Conservation (phyloP, 768 basidiomycete genomes). For the Tricholomella constricta region DNA sequence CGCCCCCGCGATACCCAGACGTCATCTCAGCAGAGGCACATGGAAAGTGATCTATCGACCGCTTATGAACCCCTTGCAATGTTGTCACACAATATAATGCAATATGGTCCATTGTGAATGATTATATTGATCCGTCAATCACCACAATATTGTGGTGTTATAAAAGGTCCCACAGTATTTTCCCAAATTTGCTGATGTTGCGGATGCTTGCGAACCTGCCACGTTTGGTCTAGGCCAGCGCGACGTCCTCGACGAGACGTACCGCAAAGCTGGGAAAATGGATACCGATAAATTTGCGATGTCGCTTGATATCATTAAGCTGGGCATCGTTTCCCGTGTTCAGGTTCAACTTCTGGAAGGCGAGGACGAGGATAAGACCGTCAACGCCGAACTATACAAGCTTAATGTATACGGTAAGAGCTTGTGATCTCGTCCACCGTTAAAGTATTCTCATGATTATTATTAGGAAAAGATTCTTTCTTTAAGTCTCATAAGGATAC, state of each 20-base stretch:
- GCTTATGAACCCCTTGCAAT: too few species aligned
- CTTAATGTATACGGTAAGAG: constrained; percentile 40
- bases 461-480: constrained; percentile 41
- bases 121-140: too few species aligned
- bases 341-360: constrained; percentile 14
- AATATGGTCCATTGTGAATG: too few species aligned
- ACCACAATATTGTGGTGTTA: too few species aligned
- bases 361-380: constrained; percentile 14
- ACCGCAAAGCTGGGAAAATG: constrained; percentile 50
- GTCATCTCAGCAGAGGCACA: too few species aligned
- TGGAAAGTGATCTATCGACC: too few species aligned
- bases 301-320: constrained; percentile 25
- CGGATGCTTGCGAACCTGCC: constrained; percentile 38
- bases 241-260: constrained; percentile 44
- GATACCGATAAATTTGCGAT: constrained; percentile 36
- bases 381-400: constrained; percentile 35
- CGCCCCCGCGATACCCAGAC: too few species aligned
- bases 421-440: not conserved
- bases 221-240: constrained; percentile 39
- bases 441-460: not conserved
- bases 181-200: too few species aligned
- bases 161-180: too few species aligned
- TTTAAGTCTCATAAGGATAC: constrained; percentile 56
- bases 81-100: too few species aligned
- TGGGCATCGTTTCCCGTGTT: constrained; percentile 3